phyloP scores from a whole-genome alignment of 2,329 filamentous ascomycete genomes.

The Karstenula rhodostoma region DNA sequence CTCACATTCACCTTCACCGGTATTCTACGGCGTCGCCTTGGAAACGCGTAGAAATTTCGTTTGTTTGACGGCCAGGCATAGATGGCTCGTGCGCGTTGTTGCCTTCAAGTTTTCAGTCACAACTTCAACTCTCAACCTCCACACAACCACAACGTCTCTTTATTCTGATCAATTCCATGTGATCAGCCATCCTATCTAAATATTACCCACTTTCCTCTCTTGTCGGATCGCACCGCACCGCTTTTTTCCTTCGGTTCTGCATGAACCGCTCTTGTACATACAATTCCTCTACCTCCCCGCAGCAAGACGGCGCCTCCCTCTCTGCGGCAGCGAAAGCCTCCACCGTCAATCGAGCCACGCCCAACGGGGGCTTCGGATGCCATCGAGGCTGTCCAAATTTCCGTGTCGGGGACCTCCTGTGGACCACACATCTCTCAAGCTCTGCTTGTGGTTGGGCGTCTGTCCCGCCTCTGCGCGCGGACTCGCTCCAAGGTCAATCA shows the following conservation, averaged over 20 bases:
- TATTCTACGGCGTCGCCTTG: no score
- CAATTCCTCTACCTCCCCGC: background rate
- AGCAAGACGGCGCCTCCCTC: conserved; percentile 3
- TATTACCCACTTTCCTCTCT: background rate
- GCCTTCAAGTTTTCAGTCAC: background rate
- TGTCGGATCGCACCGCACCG: background rate
- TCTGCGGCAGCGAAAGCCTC: conserved; percentile 4
- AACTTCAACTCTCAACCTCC: background rate
- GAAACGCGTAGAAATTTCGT: no score
- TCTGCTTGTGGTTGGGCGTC: no score
- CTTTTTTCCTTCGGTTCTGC: background rate
- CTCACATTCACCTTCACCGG: no score
- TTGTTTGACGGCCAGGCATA: no score
- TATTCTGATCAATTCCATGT: no score
- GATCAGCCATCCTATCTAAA: background rate
- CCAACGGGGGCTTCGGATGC: background rate
- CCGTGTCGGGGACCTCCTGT: background rate
- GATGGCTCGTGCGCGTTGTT: no score
- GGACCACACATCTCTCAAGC: no score
- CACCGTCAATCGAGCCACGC: conserved; percentile 1
- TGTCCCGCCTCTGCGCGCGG: no score
- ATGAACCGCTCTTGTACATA: background rate
- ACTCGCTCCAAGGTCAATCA: no score
- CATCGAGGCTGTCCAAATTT: background rate
- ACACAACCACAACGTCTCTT: background rate